Base-by-base conservation (phyloP, 345 rosid genomes). In the Trapa bicornis region DNA sequence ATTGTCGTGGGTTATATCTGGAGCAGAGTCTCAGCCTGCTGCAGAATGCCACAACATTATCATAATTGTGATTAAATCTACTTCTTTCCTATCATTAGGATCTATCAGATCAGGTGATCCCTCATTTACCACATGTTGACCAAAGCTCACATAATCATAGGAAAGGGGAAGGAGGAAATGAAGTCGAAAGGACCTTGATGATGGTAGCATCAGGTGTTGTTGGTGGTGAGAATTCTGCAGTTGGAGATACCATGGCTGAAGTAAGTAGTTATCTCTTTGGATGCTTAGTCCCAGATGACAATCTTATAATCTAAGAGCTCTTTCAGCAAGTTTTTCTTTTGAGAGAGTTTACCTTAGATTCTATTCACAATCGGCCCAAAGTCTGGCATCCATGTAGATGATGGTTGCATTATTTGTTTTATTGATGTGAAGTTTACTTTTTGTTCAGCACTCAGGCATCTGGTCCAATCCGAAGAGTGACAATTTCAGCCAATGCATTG, bases 401-500 rank as follows among this genome's bases (percentile, higher is more conserved):
- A 58, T 32, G 37, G 35, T 32, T 58, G 63, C 3, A 58, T 58
- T 58, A 3, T 58, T 58, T 4, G 63, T 35, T 13, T 33, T 58
- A 6, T 32, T 58, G 63, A 33, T 58, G 11, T 75, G 47, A 73
- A 58, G 13, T 58, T 58, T 62, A 43, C 75, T 71, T 77, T 72
- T 67, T 73, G 35, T 79, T 76, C 81, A 94, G 99, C 74, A 72
- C 68, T 74, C 91, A 74, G 96, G 85, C 74, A 85, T 91, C 64
- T 94, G 96, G 99, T 84, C 89, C 45, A 81, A 81, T 78, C 96
- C 97, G 52, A 77, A 85, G 70, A 91, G 96, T 52, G 85, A 86
- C 43, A 88, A 91, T 75, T 87, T 80, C 83, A 80, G 81, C 32
- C 96, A 85, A 72, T 94, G 99, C 75, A 76, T 91, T 70, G 89